Base-by-base conservation (phyloP, 345 rosid species). In the Melaleuca alternifolia region DNA sequence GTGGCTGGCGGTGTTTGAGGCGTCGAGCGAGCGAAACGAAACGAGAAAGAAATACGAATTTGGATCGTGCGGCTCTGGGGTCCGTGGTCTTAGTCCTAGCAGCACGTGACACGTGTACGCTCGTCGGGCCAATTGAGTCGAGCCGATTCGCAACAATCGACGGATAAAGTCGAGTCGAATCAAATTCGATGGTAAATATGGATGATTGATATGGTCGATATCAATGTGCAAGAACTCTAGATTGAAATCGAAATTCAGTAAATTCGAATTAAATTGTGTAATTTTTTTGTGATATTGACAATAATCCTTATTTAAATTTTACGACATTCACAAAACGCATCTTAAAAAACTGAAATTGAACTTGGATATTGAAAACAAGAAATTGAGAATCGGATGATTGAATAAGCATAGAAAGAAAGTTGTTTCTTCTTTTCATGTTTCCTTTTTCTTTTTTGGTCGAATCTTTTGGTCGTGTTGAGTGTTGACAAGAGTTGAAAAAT, bases 271-370 rank as follows among this genome's bases (percentile, higher is more conserved):
- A 11, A 57, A 11, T 57, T 24, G 41, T 11, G 26, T 24, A 57
- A 10, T 0, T 10, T 10, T 23, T 11, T 57, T 24, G 0, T 57
- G 24, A 11, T 2, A 3, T 57, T 57, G 62, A 57, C 10, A 6
- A 11, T 57, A 10, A 12, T 57, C 11, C 11, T 57, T 62, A 62
- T 15, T 30, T 3, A 15, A 62, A 65, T 65, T 65, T 62, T 30
- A 30, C 41, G 5, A 0, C 1, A 7, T 6, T 65, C 6, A 30
- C 16, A 11, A 4, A 21, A 30, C 10, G 0, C 10, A 21, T 15
- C 30, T 41, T 41, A 41, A 15, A 1, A 24, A 7, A 16, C 7
- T 15, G 0, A 33, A 62, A 30, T 30, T 0, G 0, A 4, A 57
- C 10, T 56, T 24, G 44, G 18, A 15, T 62, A 30, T 13, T 16